phyloP scores from a whole-genome alignment of 2,329 filamentous ascomycete species.

The Metarhizium brunneum region DNA sequence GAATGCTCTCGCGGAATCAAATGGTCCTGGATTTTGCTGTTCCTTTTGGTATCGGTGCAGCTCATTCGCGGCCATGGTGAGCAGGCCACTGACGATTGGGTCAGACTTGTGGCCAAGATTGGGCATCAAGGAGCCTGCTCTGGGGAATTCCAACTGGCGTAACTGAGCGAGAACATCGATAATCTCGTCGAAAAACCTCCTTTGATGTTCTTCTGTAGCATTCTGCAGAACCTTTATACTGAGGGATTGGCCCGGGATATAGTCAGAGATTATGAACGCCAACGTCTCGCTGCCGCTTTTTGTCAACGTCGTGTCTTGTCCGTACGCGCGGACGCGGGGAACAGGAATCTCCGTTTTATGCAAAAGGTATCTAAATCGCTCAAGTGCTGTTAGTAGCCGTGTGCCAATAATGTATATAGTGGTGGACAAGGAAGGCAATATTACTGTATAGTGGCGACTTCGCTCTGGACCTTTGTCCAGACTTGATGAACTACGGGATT shows the following conservation, averaged over 20 bases:
- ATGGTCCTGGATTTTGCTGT: background rate
- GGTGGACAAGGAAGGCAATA: background rate
- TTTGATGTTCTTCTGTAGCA: conserved; percentile 4
- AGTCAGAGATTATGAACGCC: background rate
- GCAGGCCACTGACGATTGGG: conserved; percentile 10
- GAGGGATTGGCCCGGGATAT: conserved; percentile 5
- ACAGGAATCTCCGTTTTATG: conserved; percentile 13
- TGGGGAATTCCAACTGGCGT: conserved; percentile 12
- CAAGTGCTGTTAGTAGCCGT: background rate
- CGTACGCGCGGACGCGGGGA: conserved; percentile 11
- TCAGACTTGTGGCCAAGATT: conserved; percentile 5
- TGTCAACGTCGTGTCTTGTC: conserved; percentile 6
- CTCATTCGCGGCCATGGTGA: conserved; percentile 8
- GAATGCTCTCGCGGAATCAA: conserved; percentile 2
- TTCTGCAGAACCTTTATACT: conserved; percentile 7
- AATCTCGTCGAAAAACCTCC: conserved; percentile 13
- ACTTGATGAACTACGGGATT: background rate
- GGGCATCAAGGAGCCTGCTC: conserved; percentile 15
- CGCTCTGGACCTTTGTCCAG: background rate
- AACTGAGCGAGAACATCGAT: conserved; percentile 16
- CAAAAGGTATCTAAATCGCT: conserved; percentile 9
- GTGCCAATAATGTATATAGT: background rate
- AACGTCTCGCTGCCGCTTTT: background rate
- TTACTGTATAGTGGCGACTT: background rate
- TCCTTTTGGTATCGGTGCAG: conserved; percentile 1